Evolutionary conservation across 2,329 filamentous ascomycete genomes (phyloP), one percentile per base, ranked within the genome.

Genomic region (Microcyclosporella mali): DNA sequence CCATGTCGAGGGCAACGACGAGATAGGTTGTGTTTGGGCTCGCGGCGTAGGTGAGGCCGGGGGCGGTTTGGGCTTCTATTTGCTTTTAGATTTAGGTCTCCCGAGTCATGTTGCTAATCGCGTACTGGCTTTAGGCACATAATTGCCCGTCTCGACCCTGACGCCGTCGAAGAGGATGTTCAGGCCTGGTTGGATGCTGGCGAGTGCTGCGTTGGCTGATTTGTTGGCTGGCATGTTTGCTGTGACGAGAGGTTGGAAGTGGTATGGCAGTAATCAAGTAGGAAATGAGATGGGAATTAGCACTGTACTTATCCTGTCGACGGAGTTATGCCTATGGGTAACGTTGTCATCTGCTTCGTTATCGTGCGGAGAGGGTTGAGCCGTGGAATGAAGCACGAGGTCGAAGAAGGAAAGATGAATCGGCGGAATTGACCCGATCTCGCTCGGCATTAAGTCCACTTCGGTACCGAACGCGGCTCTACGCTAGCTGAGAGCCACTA

Each of bases 1-100:
- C 73, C 12, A 72, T 60, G 48, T 75, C 72, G 19, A 75, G 51
- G 35, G 56, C 57, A 17, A 73, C 52, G 43, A 69, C 52, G 17
- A 73, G 14, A 39, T 49, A 50, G 16, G 33, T 15, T 18, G 15
- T 34, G 30, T 34, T 17, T 6, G 33, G 33, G 15, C 9, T 11
- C 3, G 14, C 33, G 11, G 33, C 11, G 16, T 34, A 17, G 33
- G 33, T 34, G 15, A 17, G 6, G 15, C 8, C 6, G 6, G 16
- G 16, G 30, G 30, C 12, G 15, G 30, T 14, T n/a, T 14, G 30
- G n/a, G 12, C 12, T n/a, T n/a, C 15, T 16, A 32, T 8, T 29
- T 29, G 8, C n/a, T 29, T 29, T 29, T 29, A 9, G 28, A 9
- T 29, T 8, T 29, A n/a, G 8, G 28, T 29, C n/a, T n/a, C n/a